These are phyloP conservation scores for Cephalotrichum gorgonifer DNA, from an alignment of 2,329 filamentous ascomycete species.

Conservation along the genomic window DNA sequence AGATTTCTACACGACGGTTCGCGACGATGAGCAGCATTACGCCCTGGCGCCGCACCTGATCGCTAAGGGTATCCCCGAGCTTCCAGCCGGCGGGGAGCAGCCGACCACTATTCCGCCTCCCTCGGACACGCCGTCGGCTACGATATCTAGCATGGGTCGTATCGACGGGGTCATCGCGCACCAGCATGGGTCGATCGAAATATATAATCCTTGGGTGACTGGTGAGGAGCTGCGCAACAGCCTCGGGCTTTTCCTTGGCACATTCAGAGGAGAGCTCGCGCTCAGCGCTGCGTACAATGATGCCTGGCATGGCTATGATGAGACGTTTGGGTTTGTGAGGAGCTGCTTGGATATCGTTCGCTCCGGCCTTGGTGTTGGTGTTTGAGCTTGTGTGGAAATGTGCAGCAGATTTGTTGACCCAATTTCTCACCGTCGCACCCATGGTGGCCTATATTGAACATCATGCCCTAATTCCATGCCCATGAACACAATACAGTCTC, in stretches of 20 bases:
- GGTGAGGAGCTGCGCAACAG: constrained; percentile 31
- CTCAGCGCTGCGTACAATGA: constrained; percentile 31
- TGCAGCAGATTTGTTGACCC: neutral
- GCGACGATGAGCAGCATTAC: constrained; percentile 19
- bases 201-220: constrained; percentile 29
- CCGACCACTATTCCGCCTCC: neutral
- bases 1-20: constrained; percentile 17
- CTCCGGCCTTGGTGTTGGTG: neutral
- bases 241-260: constrained; percentile 27
- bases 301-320: constrained; percentile 23
- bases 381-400: too few relatives aligned
- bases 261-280: constrained; percentile 21
- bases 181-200: constrained; percentile 14
- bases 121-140: constrained; percentile 12
- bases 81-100: constrained; percentile 7
- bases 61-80: constrained; percentile 6
- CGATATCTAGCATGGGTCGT: constrained; percentile 22
- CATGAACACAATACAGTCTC: too few relatives aligned
- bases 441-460: too few relatives aligned
- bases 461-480: too few relatives aligned
- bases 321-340: constrained; percentile 13
- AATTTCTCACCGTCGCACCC: too few relatives aligned
- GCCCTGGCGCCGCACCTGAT: constrained; percentile 15
- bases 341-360: constrained; percentile 9
- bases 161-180: constrained; percentile 22